These are phyloP conservation scores for Peronospora tabacina DNA, from an alignment of 352 stramenopile species.

Conservation along the genomic window DNA sequence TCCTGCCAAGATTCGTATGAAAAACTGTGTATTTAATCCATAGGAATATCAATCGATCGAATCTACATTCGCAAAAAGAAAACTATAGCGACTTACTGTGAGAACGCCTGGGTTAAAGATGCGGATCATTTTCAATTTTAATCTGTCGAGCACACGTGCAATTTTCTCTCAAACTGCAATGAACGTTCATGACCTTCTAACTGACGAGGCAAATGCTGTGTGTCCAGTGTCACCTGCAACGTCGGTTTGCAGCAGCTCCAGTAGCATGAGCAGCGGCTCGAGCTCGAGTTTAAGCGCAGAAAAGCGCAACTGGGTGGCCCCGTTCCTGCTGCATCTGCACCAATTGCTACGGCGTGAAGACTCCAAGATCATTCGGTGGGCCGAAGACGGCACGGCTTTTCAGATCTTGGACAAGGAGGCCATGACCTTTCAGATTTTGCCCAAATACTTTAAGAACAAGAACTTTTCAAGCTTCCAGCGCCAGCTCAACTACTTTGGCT, in stretches of 20 bases:
- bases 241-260: conserved; percentile 31
- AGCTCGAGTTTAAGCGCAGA: conserved; percentile 17
- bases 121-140: conserved; percentile 32
- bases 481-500: conserved; percentile 94
- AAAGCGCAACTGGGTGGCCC: conserved; percentile 73
- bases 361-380: conserved; percentile 75
- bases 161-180: conserved; percentile 11
- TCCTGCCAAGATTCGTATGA: conserved; percentile 10
- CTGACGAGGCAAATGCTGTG: conserved; percentile 4
- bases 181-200: conserved; percentile 46
- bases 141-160: conserved; percentile 8
- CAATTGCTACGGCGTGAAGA: conserved; percentile 79
- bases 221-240: conserved; percentile 34
- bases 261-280: conserved; percentile 4
- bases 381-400: conserved; percentile 66
- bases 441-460: conserved; percentile 94
- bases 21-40: neutral
- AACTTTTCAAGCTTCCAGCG: conserved; percentile 94
- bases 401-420: conserved; percentile 80
- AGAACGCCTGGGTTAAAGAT: no score
- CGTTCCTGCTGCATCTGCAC: conserved; percentile 78
- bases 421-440: conserved; percentile 85
- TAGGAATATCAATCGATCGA: conserved; percentile 18
- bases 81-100: conserved; percentile 36
- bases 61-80: conserved; percentile 53